These are phyloP conservation scores for Aureobasidium mangrovei DNA, from an alignment of 2,329 filamentous ascomycete species.

Conservation along the genomic window DNA sequence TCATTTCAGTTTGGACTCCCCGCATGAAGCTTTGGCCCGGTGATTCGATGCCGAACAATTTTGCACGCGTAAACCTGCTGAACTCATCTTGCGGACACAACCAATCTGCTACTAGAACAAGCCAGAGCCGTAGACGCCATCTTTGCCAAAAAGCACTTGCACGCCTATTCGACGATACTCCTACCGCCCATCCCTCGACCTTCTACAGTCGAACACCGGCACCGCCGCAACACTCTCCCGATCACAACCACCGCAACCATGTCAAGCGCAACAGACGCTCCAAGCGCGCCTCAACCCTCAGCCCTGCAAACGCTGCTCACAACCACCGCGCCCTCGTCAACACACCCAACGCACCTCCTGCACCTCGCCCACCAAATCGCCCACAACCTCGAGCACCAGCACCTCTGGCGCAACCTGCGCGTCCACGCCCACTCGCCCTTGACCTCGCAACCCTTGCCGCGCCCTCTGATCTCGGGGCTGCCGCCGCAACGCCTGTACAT, in stretches of 20 bases:
- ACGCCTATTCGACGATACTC: too few relatives aligned
- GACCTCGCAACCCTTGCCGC: constrained; percentile 30
- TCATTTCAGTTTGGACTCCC: too few relatives aligned
- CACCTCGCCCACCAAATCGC: constrained; percentile 53
- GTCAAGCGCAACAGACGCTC: neutral
- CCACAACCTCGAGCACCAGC: constrained; percentile 65
- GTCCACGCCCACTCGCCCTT: constrained; percentile 34
- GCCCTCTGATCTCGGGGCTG: constrained; percentile 62
- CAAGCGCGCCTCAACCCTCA: constrained; percentile 13
- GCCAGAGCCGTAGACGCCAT: too few relatives aligned
- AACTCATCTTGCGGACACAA: too few relatives aligned
- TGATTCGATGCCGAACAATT: too few relatives aligned
- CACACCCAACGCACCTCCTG: constrained; percentile 24
- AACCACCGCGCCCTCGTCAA: constrained; percentile 11
- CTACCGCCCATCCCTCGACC: neutral
- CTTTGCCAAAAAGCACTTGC: too few relatives aligned
- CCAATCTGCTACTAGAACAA: too few relatives aligned
- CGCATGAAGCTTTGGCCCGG: too few relatives aligned
- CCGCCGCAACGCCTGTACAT: constrained; percentile 66
- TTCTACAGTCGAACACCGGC: neutral
- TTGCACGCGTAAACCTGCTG: too few relatives aligned
- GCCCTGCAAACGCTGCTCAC: constrained; percentile 19
- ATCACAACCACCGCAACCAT: neutral
- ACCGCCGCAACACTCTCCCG: neutral
- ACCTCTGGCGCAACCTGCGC: constrained; percentile 60